A percentile compares a stretch with the other conserved stretches of the same genome.
These are phyloP conservation scores for Schoenoplectus tabernaemontani DNA, from an alignment of 202 grass and related monocot genomes.

Conservation along the genomic window DNA sequence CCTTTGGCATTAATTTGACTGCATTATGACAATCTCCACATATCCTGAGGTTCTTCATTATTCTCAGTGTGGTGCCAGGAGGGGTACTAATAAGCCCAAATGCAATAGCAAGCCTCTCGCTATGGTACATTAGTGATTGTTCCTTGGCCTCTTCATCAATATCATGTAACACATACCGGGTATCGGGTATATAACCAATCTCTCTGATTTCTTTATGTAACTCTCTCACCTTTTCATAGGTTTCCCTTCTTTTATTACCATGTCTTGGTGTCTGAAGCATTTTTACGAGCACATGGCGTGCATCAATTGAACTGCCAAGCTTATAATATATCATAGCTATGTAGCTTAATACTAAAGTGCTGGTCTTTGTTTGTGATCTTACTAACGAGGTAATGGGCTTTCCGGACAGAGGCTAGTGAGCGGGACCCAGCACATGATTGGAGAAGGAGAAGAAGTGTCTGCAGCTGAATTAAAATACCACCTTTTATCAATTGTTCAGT, in stretches of 20 bases:
- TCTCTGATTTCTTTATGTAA: slow-evolving; percentile 66
- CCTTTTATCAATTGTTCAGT: slow-evolving; percentile 39
- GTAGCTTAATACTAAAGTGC: slow-evolving; percentile 20
- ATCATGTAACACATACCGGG: slow-evolving; percentile 63
- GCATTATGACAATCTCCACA: slow-evolving; percentile 86
- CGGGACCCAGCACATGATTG: slow-evolving; percentile 33
- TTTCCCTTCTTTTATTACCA: slow-evolving; percentile 43
- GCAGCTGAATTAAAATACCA: slow-evolving; percentile 12
- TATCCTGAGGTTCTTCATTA: slow-evolving; percentile 94
- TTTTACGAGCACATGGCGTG: slow-evolving; percentile 33
- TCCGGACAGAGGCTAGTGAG: slow-evolving; percentile 39
- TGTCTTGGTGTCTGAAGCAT: neutral
- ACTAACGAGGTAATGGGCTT: slow-evolving; percentile 37
- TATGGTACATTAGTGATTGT: slow-evolving; percentile 84
- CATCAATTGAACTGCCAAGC: slow-evolving; percentile 43
- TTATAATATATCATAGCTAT: slow-evolving; percentile 57
- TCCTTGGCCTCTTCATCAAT: slow-evolving; percentile 68
- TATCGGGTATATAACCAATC: slow-evolving; percentile 74
- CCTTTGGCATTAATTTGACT: slow-evolving; percentile 83
- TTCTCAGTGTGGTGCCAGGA: slow-evolving; percentile 51
- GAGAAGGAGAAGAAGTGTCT: slow-evolving; percentile 29
- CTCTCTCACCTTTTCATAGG: slow-evolving; percentile 63
- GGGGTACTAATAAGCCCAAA: slow-evolving; percentile 73
- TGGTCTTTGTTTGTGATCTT: neutral
- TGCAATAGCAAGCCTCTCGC: slow-evolving; percentile 79